Base-by-base conservation (phyloP, 164 flowering plant species). In the Umbellularia californica region DNA sequence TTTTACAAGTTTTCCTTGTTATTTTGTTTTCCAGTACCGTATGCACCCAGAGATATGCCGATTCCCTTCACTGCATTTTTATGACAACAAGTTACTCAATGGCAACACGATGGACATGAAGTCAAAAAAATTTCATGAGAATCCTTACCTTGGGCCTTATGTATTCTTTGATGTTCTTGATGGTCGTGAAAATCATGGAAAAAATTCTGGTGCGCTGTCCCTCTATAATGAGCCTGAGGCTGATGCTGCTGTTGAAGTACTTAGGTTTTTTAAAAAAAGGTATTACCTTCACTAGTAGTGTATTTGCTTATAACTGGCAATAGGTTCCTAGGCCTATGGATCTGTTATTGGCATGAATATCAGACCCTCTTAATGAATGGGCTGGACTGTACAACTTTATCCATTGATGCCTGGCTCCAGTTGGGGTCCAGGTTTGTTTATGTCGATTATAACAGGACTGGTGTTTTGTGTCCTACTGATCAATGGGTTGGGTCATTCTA, bases 11-110 rank as follows among this genome's bases (percentile, higher is more conserved):
- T 66, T 66, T 10, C 3, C 6, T 3, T 9, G 9, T 64, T 23
- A 23, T 64, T 63, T 68, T 77, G 60, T n/a, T 65, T 41, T 67
- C 69, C 98, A 96, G 97, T 94, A 96, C 79, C 87, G 99, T 83
- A 96, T 96, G 99, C 97, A 94, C 71, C 98, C 99, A n/a, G 97
- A 92, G 83, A 96, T 96, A 72, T 87, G 93, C 73, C 85, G 70
- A 30, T 96, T 96, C 80, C 99, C 99, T 62, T 94, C 99, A 69
- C 66, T 78, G 69, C 97, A 94, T 82, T 94, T 96, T 78, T 96
- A 92, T 81, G 97, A 96, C 52, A 78, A 86, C 72, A 91, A 90
- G 82, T 78, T 96, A 77, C 79, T 89, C 20, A 89, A 94, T 84
- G 98, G 99, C 11, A 85, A 79, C 15, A 68, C 77, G 24, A 84